A percentile compares a stretch with the other conserved stretches of the same genome.
Evolutionary conservation across 768 basidiomycete species (phyloP).

Genomic region (Termitomyces sp.): DNA sequence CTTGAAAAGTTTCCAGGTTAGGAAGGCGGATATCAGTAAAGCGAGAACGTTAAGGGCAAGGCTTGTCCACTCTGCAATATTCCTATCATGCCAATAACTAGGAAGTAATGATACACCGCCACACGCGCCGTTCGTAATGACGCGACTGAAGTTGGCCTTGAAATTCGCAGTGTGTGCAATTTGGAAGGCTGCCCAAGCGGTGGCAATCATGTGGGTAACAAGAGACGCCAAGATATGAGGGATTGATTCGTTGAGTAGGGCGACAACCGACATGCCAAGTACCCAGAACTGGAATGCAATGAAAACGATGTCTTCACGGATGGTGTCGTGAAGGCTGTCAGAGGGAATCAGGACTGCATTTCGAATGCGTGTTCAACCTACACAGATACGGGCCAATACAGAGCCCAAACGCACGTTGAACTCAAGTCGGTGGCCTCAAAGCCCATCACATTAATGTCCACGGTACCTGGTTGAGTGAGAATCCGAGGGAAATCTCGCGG

Average conservation of each 20-base stretch:
- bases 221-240: conserved; percentile 74
- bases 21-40: conserved; percentile 51
- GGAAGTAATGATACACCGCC: conserved; percentile 42
- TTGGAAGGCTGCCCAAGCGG: conserved; percentile 68
- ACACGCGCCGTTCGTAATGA: conserved; percentile 66
- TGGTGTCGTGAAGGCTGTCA: conserved; percentile 58
- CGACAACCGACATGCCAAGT: conserved; percentile 70
- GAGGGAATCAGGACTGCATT: background rate
- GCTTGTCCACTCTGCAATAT: conserved; percentile 56
- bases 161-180: conserved; percentile 56
- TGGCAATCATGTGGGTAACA: conserved; percentile 67
- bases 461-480: conserved; percentile 13
- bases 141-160: conserved; percentile 44
- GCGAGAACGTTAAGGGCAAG: conserved; percentile 57
- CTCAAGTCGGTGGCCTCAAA: conserved; percentile 30
- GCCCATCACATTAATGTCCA: conserved; percentile 29
- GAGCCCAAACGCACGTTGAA: conserved; percentile 46
- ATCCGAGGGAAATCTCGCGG: conserved; percentile 13
- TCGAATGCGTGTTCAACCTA: conserved; percentile 28
- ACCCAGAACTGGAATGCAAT: conserved; percentile 80
- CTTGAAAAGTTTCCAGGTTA: conserved; percentile 74
- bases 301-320: conserved; percentile 75
- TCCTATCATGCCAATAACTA: conserved; percentile 58
- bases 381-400: conserved; percentile 69
- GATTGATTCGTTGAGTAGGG: conserved; percentile 70